Evolutionary conservation across 2,329 filamentous ascomycete genomes (phyloP), one percentile per base, ranked within the genome.

Genomic region (Dryadomyces quercivorus): DNA sequence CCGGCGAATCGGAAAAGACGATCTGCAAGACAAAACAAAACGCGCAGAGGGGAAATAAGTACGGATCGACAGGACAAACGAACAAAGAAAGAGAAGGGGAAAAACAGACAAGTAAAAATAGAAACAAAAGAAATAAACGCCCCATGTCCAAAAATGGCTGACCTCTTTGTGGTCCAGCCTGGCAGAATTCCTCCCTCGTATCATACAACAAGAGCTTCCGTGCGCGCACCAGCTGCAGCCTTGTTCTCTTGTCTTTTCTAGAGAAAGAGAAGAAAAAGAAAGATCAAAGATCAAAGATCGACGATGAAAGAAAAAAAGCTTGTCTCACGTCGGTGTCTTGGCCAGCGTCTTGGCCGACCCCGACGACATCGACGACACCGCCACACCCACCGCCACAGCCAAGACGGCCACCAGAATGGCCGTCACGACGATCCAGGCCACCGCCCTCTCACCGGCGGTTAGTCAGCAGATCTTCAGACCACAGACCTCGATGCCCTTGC

Each of bases 401-500:
- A 38, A 20, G 15, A 47, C 21, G 13, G 38, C 50, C 20, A 48
- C 52, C 36, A 12, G 46, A 9, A 31, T 21, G 3, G 13, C 9
- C 36, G 36, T 16, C 36, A 40, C 36, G 15, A 40, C 36, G 15
- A 16, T 40, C 36, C 26, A 31, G 26, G 8, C 26, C 4, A 31
- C 26, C 26, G 26, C 26, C 26, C 26, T 31, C 26, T 31, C 26
- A 10, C 53, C 56, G 38, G 47, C 59, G 50, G 58, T 44, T 18
- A 59, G 56, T 70, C 63, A 86, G 63, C 84, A 88, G 36, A 91
- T 79, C 63, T 79, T 73, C 52, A 90, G 70, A 5, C 86, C 86
- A 61, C 85, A 89, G n/a, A 88, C 78, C 63, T 88, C 82, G 2
- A 90, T 73, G n/a, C 78, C 79, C 63, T 82, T 82, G 40, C 81